These are phyloP conservation scores for Pterulicium gracile DNA, from an alignment of 1,284 basidiomycete species.

Conservation along the genomic window DNA sequence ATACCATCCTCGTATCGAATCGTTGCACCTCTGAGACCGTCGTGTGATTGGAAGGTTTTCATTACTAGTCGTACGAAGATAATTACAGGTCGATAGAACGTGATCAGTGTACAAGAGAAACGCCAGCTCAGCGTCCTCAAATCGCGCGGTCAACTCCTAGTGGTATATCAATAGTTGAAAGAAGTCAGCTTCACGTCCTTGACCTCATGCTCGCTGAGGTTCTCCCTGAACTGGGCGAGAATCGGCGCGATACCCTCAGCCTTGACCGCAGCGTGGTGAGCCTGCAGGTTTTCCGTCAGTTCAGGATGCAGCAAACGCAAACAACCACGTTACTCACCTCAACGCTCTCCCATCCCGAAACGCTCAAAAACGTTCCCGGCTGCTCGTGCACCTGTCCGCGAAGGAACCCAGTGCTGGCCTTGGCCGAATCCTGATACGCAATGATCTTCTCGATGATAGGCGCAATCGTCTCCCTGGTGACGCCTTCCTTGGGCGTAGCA, in stretches of 20 bases:
- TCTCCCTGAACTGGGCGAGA: neutral
- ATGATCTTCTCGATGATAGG: neutral
- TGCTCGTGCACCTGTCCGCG: neutral
- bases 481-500: slow-evolving; percentile 1
- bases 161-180: neutral
- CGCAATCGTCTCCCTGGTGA: neutral
- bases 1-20: too few species aligned
- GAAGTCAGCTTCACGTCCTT: neutral
- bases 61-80: too few species aligned
- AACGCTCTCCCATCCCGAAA: neutral
- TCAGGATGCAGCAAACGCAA: neutral
- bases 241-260: neutral
- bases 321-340: neutral
- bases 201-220: neutral
- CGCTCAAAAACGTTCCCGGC: neutral
- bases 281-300: neutral
- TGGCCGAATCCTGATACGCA: neutral
- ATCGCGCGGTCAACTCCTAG: too few species aligned
- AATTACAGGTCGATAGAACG: too few species aligned
- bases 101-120: too few species aligned
- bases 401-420: neutral
- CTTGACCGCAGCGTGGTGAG: neutral
- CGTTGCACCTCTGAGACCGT: too few species aligned
- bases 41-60: too few species aligned
- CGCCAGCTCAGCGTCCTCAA: too few species aligned